Conservation (phyloP, 1,284 basidiomycete genomes). For the Anthracocystis walkeri region DNA sequence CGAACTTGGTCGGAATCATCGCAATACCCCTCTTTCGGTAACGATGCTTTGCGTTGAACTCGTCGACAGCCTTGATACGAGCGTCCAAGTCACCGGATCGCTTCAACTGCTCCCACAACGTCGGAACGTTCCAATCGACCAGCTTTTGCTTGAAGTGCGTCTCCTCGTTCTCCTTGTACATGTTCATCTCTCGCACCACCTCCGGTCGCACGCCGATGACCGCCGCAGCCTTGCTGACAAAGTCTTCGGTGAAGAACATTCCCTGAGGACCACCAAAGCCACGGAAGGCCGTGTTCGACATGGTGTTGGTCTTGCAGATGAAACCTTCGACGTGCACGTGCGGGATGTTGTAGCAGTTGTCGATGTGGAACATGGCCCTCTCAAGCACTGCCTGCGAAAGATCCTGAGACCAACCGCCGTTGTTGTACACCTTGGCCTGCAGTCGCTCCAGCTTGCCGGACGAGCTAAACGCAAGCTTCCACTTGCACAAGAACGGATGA, state of each 20-base stretch:
- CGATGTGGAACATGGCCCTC: constrained; percentile 69
- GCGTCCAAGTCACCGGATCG: constrained; percentile 58
- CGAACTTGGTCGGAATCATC: constrained; percentile 69
- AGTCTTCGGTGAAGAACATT: constrained; percentile 68
- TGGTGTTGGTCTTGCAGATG: constrained; percentile 70
- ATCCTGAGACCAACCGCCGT: constrained; percentile 70
- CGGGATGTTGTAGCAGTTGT: constrained; percentile 66
- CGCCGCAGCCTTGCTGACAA: constrained; percentile 66
- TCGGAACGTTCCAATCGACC: constrained; percentile 70
- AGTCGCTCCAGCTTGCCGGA: constrained; percentile 68
- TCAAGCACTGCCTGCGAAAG: constrained; percentile 69
- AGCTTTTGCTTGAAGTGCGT: constrained; percentile 69
- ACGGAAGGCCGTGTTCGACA: constrained; percentile 70
- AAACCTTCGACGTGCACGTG: constrained; percentile 66
- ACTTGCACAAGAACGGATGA: constrained; percentile 69
- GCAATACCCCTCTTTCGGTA: constrained; percentile 69
- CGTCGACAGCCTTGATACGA: constrained; percentile 61
- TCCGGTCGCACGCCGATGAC: constrained; percentile 67
- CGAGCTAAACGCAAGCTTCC: constrained; percentile 68
- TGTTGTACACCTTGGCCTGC: constrained; percentile 68
- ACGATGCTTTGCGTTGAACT: constrained; percentile 66
- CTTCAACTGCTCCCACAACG: constrained; percentile 63
- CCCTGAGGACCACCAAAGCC: constrained; percentile 70
- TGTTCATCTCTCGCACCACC: constrained; percentile 65
- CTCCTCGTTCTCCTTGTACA: constrained; percentile 68